phyloP scores from a whole-genome alignment of 495 filamentous ascomycete species.

The Parmelia sp. region DNA sequence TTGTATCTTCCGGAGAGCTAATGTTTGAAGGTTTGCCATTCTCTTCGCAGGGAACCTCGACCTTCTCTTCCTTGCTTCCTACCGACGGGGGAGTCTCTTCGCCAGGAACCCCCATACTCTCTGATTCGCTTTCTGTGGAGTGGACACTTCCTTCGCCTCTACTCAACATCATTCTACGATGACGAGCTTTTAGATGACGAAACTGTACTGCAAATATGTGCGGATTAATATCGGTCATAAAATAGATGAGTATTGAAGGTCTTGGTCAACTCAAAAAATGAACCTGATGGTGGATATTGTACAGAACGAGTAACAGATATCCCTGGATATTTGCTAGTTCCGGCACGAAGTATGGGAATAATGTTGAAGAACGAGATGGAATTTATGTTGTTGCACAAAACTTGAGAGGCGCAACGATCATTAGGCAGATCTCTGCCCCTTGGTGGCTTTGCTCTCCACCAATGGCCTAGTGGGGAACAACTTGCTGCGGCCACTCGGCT shows the following conservation, averaged over 20 bases:
- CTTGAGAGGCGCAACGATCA: neutral
- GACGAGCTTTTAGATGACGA: neutral
- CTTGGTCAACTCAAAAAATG: neutral
- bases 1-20: neutral
- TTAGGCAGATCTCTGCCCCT: neutral
- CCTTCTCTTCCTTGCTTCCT: neutral
- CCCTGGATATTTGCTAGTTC: neutral
- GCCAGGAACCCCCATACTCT: neutral
- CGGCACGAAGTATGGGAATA: neutral
- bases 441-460: neutral
- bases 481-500: neutral
- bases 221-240: neutral
- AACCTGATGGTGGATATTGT: too few species aligned
- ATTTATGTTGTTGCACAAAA: neutral
- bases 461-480: neutral
- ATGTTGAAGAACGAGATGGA: neutral
- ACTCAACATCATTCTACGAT: neutral
- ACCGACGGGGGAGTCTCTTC: neutral
- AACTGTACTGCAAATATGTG: neutral
- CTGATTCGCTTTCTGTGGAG: neutral
- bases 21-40: neutral
- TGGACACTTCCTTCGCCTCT: neutral
- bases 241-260: neutral
- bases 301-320: neutral
- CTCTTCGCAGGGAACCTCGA: neutral